phyloP scores from a whole-genome alignment of 805 yeast genomes.

The Candida gorgasii region DNA sequence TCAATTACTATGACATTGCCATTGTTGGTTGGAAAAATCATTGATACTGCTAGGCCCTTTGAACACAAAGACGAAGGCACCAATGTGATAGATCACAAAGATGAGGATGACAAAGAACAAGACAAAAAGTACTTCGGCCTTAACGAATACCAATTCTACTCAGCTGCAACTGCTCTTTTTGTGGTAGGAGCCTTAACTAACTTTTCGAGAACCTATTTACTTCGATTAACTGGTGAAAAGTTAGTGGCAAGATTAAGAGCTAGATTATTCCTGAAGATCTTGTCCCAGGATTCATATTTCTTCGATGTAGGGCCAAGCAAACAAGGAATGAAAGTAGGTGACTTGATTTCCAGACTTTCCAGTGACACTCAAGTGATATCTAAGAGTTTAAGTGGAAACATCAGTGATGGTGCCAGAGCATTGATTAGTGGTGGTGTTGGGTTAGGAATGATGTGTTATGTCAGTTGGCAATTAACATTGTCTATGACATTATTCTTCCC shows the following conservation, averaged over 20 bases:
- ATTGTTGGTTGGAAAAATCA: slow-evolving; percentile 77
- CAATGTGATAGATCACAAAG: not conserved
- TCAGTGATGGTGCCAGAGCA: slow-evolving; percentile 90
- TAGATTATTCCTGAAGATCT: slow-evolving; percentile 69
- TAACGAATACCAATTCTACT: slow-evolving; percentile 62
- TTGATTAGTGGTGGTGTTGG: slow-evolving; percentile 83
- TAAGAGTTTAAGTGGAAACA: slow-evolving; percentile 80
- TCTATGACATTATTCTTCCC: slow-evolving; percentile 82
- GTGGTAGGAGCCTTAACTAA: slow-evolving; percentile 75
- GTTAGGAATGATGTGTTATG: slow-evolving; percentile 85
- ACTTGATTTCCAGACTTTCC: slow-evolving; percentile 81
- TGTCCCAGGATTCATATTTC: slow-evolving; percentile 85
- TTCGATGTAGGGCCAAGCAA: slow-evolving; percentile 71
- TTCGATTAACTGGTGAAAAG: slow-evolving; percentile 82
- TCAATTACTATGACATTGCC: slow-evolving; percentile 83
- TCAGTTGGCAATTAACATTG: slow-evolving; percentile 78
- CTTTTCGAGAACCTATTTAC: slow-evolving; percentile 72
- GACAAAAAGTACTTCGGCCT: slow-evolving; percentile 49
- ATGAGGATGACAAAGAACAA: slow-evolving; percentile 3
- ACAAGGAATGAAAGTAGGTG: slow-evolving; percentile 72
- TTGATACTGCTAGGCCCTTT: slow-evolving; percentile 59
- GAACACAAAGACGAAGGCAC: slow-evolving; percentile 16
- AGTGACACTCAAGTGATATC: slow-evolving; percentile 89
- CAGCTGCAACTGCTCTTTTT: slow-evolving; percentile 62
- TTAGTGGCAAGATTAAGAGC: slow-evolving; percentile 83